These are phyloP conservation scores for Xylariaceae sp. DNA, from an alignment of 2,329 filamentous ascomycete species.

Conservation along the genomic window DNA sequence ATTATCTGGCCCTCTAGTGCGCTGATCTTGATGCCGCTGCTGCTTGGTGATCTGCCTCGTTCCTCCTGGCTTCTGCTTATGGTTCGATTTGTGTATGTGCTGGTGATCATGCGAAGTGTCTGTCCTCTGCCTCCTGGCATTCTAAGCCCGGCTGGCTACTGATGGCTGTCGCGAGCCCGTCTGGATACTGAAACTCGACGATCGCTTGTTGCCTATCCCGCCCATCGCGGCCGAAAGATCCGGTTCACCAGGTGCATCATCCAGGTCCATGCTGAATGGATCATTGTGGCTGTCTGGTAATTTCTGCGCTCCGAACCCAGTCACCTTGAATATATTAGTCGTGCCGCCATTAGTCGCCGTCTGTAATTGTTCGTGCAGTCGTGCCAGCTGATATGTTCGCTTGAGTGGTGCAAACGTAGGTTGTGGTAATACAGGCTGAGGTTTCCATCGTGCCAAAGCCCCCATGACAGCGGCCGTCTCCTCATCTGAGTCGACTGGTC, in stretches of 20 bases:
- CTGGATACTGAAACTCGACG: slow-evolving; percentile 42
- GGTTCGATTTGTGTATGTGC: too few relatives aligned
- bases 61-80: too few relatives aligned
- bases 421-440: slow-evolving; percentile 71
- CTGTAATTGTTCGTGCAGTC: slow-evolving; percentile 61
- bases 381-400: slow-evolving; percentile 58
- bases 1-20: too few relatives aligned
- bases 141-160: slow-evolving; percentile 42
- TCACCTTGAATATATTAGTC: slow-evolving; percentile 61
- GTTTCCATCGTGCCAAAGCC: slow-evolving; percentile 70
- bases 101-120: background rate
- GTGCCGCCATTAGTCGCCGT: slow-evolving; percentile 63
- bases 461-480: slow-evolving; percentile 87
- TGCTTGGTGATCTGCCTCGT: too few relatives aligned
- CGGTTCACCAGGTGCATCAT: slow-evolving; percentile 56
- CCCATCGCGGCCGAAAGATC: slow-evolving; percentile 41
- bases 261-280: slow-evolving; percentile 36
- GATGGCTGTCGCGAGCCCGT: slow-evolving; percentile 42
- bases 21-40: too few relatives aligned
- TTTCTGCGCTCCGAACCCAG: slow-evolving; percentile 52
- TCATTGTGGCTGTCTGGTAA: slow-evolving; percentile 46
- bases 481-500: slow-evolving; percentile 88
- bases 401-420: slow-evolving; percentile 57
- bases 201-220: slow-evolving; percentile 34
- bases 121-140: background rate